phyloP scores from a whole-genome alignment of 2,329 filamentous ascomycete genomes.

The Hortaea werneckii region DNA sequence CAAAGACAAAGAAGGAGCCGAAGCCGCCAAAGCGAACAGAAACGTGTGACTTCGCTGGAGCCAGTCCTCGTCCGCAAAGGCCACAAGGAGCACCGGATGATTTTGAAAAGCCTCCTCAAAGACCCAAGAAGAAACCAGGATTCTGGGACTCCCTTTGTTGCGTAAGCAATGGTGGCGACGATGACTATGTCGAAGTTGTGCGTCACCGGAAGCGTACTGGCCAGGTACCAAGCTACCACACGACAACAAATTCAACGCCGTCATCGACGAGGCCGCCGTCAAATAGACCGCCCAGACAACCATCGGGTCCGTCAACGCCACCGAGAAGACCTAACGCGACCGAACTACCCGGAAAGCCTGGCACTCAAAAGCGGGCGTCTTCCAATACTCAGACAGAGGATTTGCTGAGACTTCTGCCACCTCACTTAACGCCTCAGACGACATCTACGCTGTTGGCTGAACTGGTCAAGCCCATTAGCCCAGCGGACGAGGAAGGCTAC shows the following conservation, averaged over 20 bases:
- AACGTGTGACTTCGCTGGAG: constrained; percentile 3
- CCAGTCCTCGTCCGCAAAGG: background rate
- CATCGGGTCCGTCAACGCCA: background rate
- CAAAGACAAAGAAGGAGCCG: constrained; percentile 8
- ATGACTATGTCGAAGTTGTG: constrained; percentile 36
- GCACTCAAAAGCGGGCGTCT: constrained; percentile 10
- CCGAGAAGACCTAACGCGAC: background rate
- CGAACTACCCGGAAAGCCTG: constrained; percentile 4
- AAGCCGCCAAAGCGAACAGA: constrained; percentile 7
- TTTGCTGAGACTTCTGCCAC: constrained; percentile 59
- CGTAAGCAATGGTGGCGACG: constrained; percentile 26
- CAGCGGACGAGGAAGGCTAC: constrained; percentile 71
- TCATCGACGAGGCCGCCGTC: background rate
- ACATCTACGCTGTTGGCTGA: constrained; percentile 65
- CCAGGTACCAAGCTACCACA: background rate
- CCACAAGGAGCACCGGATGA: too few relatives aligned
- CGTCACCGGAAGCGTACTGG: constrained; percentile 28
- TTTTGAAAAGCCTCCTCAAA: too few relatives aligned
- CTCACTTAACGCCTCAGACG: constrained; percentile 54
- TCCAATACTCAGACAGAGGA: constrained; percentile 20
- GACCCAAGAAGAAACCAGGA: constrained; percentile 22
- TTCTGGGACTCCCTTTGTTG: constrained; percentile 38
- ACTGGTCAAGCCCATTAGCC: constrained; percentile 63
- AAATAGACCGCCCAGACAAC: background rate
- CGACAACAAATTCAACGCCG: background rate